A percentile compares a stretch with the other conserved stretches of the same genome.
These are phyloP conservation scores for Scedosporium dehoogii DNA, from an alignment of 2,329 filamentous ascomycete species.

Conservation along the genomic window DNA sequence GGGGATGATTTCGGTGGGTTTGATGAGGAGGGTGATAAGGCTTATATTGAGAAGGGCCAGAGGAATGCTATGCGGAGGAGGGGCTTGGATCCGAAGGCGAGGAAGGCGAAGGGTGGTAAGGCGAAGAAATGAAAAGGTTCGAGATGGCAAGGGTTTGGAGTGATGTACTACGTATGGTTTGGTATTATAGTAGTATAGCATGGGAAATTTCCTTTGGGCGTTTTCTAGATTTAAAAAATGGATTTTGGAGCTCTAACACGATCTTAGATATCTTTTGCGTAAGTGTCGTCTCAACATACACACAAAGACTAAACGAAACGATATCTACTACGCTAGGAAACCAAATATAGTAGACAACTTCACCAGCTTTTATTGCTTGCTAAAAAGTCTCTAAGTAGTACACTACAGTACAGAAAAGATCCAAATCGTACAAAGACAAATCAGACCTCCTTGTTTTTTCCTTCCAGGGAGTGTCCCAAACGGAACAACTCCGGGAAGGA, in stretches of 20 bases:
- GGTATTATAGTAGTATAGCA: background rate
- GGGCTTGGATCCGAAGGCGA: slow-evolving; percentile 57
- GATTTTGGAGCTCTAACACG: background rate
- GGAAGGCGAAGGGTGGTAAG: slow-evolving; percentile 17
- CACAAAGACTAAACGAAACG: no score
- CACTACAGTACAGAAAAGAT: slow-evolving; percentile 1
- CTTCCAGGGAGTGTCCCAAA: background rate
- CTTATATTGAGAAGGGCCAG: slow-evolving; percentile 64
- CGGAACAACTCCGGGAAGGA: background rate
- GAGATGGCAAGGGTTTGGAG: slow-evolving; percentile 7
- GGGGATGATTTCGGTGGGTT: slow-evolving; percentile 58
- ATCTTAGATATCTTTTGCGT: background rate
- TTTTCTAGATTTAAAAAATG: background rate
- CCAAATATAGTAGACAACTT: background rate
- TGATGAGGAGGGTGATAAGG: slow-evolving; percentile 62
- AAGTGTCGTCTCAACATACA: no score
- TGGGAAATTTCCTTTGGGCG: background rate
- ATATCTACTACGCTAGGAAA: background rate
- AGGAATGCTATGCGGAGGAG: slow-evolving; percentile 63
- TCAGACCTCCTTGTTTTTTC: background rate
- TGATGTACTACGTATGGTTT: background rate
- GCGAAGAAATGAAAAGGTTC: slow-evolving; percentile 7
- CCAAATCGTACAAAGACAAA: background rate
- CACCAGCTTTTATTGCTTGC: slow-evolving; percentile 1
- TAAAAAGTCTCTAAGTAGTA: background rate